Base-by-base conservation (phyloP, 192 early-diverging fungal species). In the Powellomyces hirtus region DNA sequence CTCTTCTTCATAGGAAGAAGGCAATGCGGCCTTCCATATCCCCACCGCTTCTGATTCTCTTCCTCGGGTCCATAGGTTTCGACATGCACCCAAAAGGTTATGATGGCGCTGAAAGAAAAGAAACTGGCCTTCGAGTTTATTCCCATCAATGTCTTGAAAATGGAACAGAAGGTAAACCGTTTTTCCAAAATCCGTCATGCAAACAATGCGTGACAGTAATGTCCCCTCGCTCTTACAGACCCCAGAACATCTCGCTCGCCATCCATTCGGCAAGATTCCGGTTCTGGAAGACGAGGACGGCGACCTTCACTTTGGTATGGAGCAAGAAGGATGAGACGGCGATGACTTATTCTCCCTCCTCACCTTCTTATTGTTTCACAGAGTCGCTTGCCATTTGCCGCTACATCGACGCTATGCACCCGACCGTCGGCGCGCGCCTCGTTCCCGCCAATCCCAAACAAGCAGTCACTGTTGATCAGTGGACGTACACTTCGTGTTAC, bases 261-360 rank as follows among this genome's bases (percentile, higher is more conserved):
- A 79, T 50, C 79, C 79, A 16, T 81, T 81, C 49, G 79, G 79
- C 37, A 50, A 72, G 50, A 64, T 81, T 24, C 79, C 79, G n/a
- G 70, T 76, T 27, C 67, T 81, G 33, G 59, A 65, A 22, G 74
- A 81, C 34, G 76, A 49, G 13, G 66, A 44, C 38, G 36, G 31
- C 10, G 22, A 26, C 55, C 67, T 42, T 42, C n/a, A 13, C 40
- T 10, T 10, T 42, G 40, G 11, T n/a, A n/a, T n/a, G n/a, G n/a
- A n/a, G n/a, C n/a, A n/a, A n/a, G n/a, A n/a, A n/a, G n/a, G n/a
- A n/a, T n/a, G n/a, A n/a, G n/a, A n/a, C n/a, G n/a, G n/a, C n/a
- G n/a, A n/a, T n/a, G n/a, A n/a, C n/a, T n/a, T n/a, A n/a, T n/a
- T n/a, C n/a, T n/a, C n/a, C n/a, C n/a, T n/a, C n/a, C n/a, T n/a